Conservation (phyloP, 2,329 filamentous ascomycete genomes). For the Zymoseptoria tritici region DNA sequence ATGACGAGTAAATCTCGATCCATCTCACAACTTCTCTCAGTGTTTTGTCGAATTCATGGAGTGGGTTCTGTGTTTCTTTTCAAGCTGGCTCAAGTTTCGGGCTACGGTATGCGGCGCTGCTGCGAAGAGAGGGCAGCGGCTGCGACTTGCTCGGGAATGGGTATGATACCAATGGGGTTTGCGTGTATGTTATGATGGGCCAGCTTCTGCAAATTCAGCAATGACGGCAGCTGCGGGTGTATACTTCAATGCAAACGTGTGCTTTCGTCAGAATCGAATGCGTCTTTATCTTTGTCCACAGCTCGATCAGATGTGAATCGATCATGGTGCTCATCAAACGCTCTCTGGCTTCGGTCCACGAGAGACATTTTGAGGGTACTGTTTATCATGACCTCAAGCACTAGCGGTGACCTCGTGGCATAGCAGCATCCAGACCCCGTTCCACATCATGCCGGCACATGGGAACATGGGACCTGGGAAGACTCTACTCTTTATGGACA, state of each 20-base stretch:
- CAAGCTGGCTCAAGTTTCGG: slow-evolving; percentile 5
- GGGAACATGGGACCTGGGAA: not conserved
- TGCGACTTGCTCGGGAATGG: slow-evolving; percentile 14
- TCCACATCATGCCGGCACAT: not conserved
- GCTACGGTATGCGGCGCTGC: slow-evolving; percentile 7
- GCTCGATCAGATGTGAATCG: not conserved
- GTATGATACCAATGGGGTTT: slow-evolving; percentile 16
- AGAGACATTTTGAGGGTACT: too few relatives aligned
- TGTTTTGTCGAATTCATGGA: slow-evolving; percentile 4
- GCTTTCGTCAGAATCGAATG: not conserved
- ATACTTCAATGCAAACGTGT: slow-evolving; percentile 10
- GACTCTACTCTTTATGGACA: not conserved
- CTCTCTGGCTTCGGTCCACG: too few relatives aligned
- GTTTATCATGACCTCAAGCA: not conserved
- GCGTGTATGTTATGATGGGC: slow-evolving; percentile 9
- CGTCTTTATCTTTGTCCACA: not conserved
- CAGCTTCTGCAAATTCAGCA: slow-evolving; percentile 11
- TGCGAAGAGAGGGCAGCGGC: slow-evolving; percentile 9
- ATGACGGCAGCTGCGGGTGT: slow-evolving; percentile 9
- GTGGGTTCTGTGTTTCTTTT: slow-evolving; percentile 3
- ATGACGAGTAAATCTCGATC: slow-evolving; percentile 26
- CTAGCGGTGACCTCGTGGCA: not conserved
- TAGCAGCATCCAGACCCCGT: not conserved
- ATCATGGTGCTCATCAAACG: too few relatives aligned
- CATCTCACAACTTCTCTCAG: not conserved